Evolutionary conservation across 2,329 filamentous ascomycete genomes (phyloP).

Genomic region (Scedosporium aurantiacum): DNA sequence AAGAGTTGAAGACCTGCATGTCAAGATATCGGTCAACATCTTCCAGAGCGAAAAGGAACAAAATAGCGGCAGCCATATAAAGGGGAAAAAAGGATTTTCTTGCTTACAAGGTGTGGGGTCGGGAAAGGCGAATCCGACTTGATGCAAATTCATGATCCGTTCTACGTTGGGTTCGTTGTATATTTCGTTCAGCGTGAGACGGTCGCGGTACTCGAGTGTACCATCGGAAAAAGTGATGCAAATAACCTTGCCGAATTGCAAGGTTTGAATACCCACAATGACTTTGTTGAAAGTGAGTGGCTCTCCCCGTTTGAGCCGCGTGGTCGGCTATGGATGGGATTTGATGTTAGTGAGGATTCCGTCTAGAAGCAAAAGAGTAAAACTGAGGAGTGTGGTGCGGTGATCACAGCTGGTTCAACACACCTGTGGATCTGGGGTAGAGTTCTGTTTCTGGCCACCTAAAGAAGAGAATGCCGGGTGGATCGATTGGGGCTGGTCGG

Average conservation of each 20-base stretch:
- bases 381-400: neutral
- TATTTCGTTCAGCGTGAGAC: constrained; percentile 59
- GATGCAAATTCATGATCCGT: constrained; percentile 57
- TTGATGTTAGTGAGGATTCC: neutral
- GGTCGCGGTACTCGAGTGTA: constrained; percentile 68
- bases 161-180: constrained; percentile 53
- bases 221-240: constrained; percentile 71
- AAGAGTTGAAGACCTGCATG: constrained; percentile 44
- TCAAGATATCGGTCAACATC: constrained; percentile 5
- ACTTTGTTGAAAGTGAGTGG: constrained; percentile 62
- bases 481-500: constrained; percentile 52
- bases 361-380: neutral
- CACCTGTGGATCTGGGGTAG: constrained; percentile 19
- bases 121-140: constrained; percentile 66
- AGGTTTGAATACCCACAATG: constrained; percentile 54
- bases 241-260: constrained; percentile 61
- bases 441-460: constrained; percentile 47
- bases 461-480: constrained; percentile 72
- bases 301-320: constrained; percentile 50
- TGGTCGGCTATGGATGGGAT: constrained; percentile 9
- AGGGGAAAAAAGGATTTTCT: neutral
- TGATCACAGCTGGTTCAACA: neutral
- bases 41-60: constrained; percentile 9
- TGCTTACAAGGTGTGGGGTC: constrained; percentile 49
- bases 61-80: neutral